Evolutionary conservation across 2,329 filamentous ascomycete species (phyloP).

Genomic region (Fusarium coffeatum): DNA sequence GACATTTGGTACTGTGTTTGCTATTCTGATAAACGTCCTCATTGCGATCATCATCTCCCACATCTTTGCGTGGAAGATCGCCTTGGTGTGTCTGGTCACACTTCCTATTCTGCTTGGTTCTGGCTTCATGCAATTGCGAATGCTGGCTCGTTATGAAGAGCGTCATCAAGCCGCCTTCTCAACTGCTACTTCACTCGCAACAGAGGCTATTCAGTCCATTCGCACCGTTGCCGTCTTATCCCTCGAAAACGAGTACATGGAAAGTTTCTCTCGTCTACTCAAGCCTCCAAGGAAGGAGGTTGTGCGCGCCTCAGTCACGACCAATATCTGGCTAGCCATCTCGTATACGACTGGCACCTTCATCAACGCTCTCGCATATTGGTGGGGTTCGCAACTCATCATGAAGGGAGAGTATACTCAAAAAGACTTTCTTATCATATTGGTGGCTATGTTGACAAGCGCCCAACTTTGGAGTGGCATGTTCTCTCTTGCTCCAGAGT

Average conservation of each 20-base stretch:
- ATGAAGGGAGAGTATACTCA: constrained; percentile 71
- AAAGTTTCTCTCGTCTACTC: constrained; percentile 64
- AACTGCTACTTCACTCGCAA: constrained; percentile 35
- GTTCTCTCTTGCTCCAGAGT: constrained; percentile 78
- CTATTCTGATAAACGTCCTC: constrained; percentile 73
- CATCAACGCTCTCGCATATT: constrained; percentile 80
- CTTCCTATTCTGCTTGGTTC: constrained; percentile 76
- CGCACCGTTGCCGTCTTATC: constrained; percentile 53
- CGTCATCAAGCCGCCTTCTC: constrained; percentile 72
- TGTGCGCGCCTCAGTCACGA: constrained; percentile 59
- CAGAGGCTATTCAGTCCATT: constrained; percentile 36
- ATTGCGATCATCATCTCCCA: constrained; percentile 75
- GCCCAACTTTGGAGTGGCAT: constrained; percentile 79
- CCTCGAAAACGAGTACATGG: constrained; percentile 62
- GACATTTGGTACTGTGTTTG: constrained; percentile 75
- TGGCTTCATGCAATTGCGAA: constrained; percentile 74
- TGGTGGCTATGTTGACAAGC: constrained; percentile 76
- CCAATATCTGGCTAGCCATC: constrained; percentile 70
- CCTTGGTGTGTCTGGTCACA: constrained; percentile 74
- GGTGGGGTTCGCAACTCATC: constrained; percentile 81
- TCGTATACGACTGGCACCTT: constrained; percentile 71
- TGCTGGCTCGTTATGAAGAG: constrained; percentile 71
- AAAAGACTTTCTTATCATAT: constrained; percentile 78
- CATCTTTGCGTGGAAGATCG: constrained; percentile 80
- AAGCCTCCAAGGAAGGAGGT: constrained; percentile 65